These are phyloP conservation scores for Phycomyces nitens DNA, from an alignment of 192 early-diverging fungal species.

Conservation along the genomic window DNA sequence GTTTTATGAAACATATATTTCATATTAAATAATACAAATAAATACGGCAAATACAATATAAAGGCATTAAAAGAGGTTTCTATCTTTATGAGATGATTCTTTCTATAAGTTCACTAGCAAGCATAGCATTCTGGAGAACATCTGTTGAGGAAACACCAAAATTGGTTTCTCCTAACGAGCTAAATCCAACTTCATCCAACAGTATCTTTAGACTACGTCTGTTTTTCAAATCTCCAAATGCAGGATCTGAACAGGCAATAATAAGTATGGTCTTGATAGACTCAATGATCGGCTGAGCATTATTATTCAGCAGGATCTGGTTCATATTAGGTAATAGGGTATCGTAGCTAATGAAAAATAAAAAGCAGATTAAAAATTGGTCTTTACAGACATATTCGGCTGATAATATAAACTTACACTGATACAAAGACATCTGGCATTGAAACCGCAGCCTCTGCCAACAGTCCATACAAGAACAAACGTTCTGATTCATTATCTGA, in stretches of 20 bases:
- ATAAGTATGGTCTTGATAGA: conserved; percentile 70
- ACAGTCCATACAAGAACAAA: conserved; percentile 69
- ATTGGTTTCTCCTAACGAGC: conserved; percentile 39
- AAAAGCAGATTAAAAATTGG: not conserved
- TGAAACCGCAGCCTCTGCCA: conserved; percentile 68
- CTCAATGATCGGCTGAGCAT: conserved; percentile 62
- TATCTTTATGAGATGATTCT: conserved; percentile 39
- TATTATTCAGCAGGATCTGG: conserved; percentile 61
- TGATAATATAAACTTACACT: conserved; percentile 52
- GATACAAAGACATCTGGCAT: conserved; percentile 72
- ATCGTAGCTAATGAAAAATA: conserved; percentile 54
- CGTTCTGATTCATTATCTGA: conserved; percentile 71
- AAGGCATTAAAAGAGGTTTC: no score
- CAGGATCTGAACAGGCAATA: conserved; percentile 54
- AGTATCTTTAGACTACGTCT: conserved; percentile 41
- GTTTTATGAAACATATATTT: no score
- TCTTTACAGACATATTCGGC: no score
- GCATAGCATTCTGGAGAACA: conserved; percentile 45
- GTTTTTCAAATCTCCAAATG: conserved; percentile 35
- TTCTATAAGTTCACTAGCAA: conserved; percentile 52
- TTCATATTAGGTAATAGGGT: conserved; percentile 70
- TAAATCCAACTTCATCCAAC: conserved; percentile 55
- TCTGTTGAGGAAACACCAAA: conserved; percentile 42
- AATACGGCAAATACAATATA: no score
- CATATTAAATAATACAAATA: no score